A percentile compares a stretch with the other conserved stretches of the same genome.
These are phyloP conservation scores for Alternaria panax DNA, from an alignment of 2,329 filamentous ascomycete species.

Conservation along the genomic window DNA sequence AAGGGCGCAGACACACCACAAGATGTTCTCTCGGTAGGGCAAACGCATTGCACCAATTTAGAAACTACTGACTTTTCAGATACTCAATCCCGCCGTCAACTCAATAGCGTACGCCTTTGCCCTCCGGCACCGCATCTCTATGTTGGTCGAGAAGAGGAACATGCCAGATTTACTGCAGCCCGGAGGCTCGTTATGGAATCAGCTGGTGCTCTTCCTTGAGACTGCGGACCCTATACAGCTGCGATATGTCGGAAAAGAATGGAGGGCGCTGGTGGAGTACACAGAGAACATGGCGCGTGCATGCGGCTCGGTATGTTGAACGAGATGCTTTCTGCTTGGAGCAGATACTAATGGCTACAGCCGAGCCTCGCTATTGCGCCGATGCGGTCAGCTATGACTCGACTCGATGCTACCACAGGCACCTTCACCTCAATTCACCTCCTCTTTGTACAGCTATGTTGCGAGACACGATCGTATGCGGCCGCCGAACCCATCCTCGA, in stretches of 20 bases:
- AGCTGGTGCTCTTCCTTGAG: slow-evolving; percentile 56
- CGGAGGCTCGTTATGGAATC: slow-evolving; percentile 58
- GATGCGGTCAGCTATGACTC: slow-evolving; percentile 64
- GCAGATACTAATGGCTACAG: slow-evolving; percentile 27
- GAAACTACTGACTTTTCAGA: slow-evolving; percentile 32
- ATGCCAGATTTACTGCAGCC: slow-evolving; percentile 53
- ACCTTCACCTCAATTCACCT: slow-evolving; percentile 72
- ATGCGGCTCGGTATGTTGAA: slow-evolving; percentile 41
- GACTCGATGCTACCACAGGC: slow-evolving; percentile 70
- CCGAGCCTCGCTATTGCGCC: slow-evolving; percentile 48
- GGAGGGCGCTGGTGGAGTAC: slow-evolving; percentile 55
- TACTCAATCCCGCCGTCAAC: slow-evolving; percentile 65
- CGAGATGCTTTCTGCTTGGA: neutral
- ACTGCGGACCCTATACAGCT: slow-evolving; percentile 63
- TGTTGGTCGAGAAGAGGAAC: slow-evolving; percentile 44
- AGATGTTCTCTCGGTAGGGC: slow-evolving; percentile 50
- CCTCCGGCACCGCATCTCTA: slow-evolving; percentile 59
- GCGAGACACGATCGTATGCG: slow-evolving; percentile 61
- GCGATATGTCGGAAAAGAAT: slow-evolving; percentile 61
- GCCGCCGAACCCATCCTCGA: slow-evolving; percentile 68
- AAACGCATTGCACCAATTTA: neutral
- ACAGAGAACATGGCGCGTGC: slow-evolving; percentile 44
- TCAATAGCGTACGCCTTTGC: slow-evolving; percentile 66
- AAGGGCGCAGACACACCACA: slow-evolving; percentile 50
- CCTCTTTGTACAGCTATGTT: slow-evolving; percentile 64